These are phyloP conservation scores for Aegilops bicornis DNA, from an alignment of 176 grass and related monocot genomes.

Conservation along the genomic window DNA sequence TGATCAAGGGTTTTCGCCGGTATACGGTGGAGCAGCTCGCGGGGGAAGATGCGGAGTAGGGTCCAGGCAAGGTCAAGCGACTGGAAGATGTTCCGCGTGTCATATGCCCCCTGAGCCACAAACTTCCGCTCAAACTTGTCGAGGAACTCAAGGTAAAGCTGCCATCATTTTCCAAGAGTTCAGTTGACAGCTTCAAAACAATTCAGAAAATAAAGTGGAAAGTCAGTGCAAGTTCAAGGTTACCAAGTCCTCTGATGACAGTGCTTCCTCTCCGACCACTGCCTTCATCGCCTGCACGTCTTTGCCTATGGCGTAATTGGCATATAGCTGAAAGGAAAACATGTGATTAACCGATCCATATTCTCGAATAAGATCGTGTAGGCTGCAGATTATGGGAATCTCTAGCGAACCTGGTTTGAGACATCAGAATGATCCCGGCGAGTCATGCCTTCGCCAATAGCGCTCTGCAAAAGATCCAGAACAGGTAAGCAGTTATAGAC, in stretches of 20 bases:
- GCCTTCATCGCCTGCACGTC: slow-evolving; percentile 90
- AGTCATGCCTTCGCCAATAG: slow-evolving; percentile 87
- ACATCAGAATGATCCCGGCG: slow-evolving; percentile 77
- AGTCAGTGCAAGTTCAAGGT: neutral
- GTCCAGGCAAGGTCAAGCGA: slow-evolving; percentile 97
- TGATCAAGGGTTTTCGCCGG: slow-evolving; percentile 83
- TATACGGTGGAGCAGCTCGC: slow-evolving; percentile 83
- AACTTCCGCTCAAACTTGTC: slow-evolving; percentile 97
- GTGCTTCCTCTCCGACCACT: slow-evolving; percentile 73
- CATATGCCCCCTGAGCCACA: slow-evolving; percentile 83
- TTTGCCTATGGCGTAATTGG: slow-evolving; percentile 81
- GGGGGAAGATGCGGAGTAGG: slow-evolving; percentile 84
- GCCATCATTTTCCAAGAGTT: slow-evolving; percentile 13
- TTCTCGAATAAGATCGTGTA: neutral
- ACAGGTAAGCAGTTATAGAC: neutral
- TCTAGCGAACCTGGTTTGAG: slow-evolving; percentile 65
- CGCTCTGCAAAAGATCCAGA: slow-evolving; percentile 44
- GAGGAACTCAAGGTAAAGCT: slow-evolving; percentile 97
- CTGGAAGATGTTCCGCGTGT: slow-evolving; percentile 92
- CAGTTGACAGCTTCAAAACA: neutral
- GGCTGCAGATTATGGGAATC: slow-evolving; percentile 2
- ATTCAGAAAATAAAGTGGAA: neutral
- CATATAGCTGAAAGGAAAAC: slow-evolving; percentile 52
- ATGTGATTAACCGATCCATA: neutral
- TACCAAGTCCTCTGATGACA: slow-evolving; percentile 72